Conservation (phyloP, 768 basidiomycete species). For the Leucocoprinus leucothites region DNA sequence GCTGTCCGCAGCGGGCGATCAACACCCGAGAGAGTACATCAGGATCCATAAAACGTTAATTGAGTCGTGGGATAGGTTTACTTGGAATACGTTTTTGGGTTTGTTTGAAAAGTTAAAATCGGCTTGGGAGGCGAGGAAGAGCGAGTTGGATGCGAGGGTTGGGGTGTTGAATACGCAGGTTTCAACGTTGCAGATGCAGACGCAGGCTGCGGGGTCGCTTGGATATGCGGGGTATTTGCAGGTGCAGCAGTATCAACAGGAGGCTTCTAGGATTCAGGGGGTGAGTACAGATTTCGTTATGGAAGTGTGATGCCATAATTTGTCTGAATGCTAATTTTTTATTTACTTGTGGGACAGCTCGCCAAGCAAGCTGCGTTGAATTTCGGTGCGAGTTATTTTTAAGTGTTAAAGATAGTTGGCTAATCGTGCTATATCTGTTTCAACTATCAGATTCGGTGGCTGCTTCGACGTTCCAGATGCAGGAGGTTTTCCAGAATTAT, state of each 20-base stretch:
- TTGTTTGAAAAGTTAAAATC: constrained; percentile 63
- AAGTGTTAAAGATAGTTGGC: neutral
- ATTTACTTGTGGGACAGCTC: constrained; percentile 31
- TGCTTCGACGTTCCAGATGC: constrained; percentile 73
- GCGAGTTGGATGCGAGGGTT: constrained; percentile 47
- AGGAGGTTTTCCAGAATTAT: constrained; percentile 70
- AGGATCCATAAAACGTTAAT: constrained; percentile 63
- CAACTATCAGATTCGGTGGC: constrained; percentile 51
- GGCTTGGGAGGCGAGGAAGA: constrained; percentile 62
- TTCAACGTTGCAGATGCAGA: constrained; percentile 37
- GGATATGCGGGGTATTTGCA: constrained; percentile 41
- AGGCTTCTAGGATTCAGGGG: constrained; percentile 54
- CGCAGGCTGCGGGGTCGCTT: constrained; percentile 21
- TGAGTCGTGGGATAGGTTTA: constrained; percentile 65
- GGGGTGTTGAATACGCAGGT: constrained; percentile 32
- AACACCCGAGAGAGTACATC: constrained; percentile 70
- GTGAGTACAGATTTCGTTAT: too few relatives aligned
- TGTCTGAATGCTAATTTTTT: neutral
- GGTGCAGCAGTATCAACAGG: constrained; percentile 45
- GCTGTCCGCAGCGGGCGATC: constrained; percentile 33
- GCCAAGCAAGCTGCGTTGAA: constrained; percentile 53
- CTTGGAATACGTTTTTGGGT: constrained; percentile 69
- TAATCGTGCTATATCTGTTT: neutral
- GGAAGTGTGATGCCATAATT: too few relatives aligned
- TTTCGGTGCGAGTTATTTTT: constrained; percentile 34